These are phyloP conservation scores for Globisporangium spinosum DNA, from an alignment of 352 stramenopile species.

Conservation along the genomic window DNA sequence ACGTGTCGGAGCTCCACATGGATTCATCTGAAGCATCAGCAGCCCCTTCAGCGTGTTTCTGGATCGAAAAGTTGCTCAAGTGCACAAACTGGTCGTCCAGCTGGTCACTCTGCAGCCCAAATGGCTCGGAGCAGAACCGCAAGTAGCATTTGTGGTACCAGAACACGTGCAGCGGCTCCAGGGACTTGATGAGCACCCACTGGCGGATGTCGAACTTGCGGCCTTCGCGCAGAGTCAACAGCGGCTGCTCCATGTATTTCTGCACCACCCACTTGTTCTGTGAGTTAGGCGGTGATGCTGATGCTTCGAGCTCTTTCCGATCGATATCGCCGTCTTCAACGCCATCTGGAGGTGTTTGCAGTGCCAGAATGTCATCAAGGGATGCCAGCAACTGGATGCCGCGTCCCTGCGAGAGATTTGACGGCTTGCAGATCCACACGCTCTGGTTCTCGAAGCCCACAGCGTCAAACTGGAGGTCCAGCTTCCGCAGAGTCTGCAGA, in stretches of 20 bases:
- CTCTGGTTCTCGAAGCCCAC: conserved; percentile 26
- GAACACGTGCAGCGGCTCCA: conserved; percentile 50
- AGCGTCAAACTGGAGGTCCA: conserved; percentile 45
- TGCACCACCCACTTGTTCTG: conserved; percentile 62
- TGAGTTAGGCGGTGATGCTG: background rate
- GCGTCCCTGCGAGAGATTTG: conserved; percentile 69
- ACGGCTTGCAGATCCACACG: conserved; percentile 81
- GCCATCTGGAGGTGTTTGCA: conserved; percentile 8
- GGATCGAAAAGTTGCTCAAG: conserved; percentile 84
- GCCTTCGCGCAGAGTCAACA: conserved; percentile 38
- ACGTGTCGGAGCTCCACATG: conserved; percentile 64
- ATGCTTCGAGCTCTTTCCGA: background rate
- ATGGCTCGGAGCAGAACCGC: conserved; percentile 64
- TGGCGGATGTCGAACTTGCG: conserved; percentile 87
- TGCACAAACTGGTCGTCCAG: conserved; percentile 64
- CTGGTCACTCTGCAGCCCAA: conserved; percentile 27
- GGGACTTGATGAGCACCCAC: conserved; percentile 75
- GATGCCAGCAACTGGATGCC: conserved; percentile 56
- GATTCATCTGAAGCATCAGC: conserved; percentile 10
- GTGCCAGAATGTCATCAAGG: conserved; percentile 26
- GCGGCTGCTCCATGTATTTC: conserved; percentile 83
- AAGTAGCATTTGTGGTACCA: conserved; percentile 76
- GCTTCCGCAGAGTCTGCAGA: conserved; percentile 22
- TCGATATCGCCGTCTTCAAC: background rate
- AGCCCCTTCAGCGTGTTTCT: conserved; percentile 42